Percentiles rank a stretch among this genome's conserved stretches.
Evolutionary conservation across 495 filamentous ascomycete genomes (phyloP).

Genomic region (Aspergillus sparsus): DNA sequence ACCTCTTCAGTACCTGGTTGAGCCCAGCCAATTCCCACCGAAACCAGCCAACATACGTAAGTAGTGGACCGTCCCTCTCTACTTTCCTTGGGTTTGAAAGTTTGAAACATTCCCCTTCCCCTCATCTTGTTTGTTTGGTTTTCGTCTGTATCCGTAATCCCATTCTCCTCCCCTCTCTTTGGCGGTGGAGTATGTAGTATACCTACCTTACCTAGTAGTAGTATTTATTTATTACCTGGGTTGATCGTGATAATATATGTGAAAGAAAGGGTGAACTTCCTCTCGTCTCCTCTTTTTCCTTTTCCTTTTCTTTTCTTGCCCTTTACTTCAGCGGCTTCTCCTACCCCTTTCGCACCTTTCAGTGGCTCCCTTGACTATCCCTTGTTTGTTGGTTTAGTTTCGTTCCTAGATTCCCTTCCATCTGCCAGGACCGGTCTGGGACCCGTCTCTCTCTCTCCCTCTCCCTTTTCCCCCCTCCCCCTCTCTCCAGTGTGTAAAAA

Average conservation of each 20-base stretch:
- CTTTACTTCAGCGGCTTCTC: background rate
- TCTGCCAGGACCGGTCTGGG: conserved; percentile 2
- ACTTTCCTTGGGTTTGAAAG: no score
- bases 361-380: background rate
- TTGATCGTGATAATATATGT: no score
- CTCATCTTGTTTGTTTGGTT: no score
- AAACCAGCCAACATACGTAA: conserved; percentile 14
- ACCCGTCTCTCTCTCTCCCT: conserved; percentile 6
- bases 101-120: background rate
- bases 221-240: background rate
- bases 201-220: no score
- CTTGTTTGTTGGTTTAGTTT: conserved; percentile 7
- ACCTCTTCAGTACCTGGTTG: background rate
- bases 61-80: conserved; percentile 21
- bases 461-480: no score
- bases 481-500: background rate
- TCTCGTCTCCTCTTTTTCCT: background rate
- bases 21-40: background rate
- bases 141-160: no score
- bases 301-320: conserved; percentile 1
- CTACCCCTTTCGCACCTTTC: background rate
- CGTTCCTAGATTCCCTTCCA: conserved; percentile 6
- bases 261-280: background rate
- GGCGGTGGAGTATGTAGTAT: no score
- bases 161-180: no score